Evolutionary conservation across 306 rosid species (phyloP), one percentile per base, ranked within the genome.

Genomic region (Lathyrus oleraceus): DNA sequence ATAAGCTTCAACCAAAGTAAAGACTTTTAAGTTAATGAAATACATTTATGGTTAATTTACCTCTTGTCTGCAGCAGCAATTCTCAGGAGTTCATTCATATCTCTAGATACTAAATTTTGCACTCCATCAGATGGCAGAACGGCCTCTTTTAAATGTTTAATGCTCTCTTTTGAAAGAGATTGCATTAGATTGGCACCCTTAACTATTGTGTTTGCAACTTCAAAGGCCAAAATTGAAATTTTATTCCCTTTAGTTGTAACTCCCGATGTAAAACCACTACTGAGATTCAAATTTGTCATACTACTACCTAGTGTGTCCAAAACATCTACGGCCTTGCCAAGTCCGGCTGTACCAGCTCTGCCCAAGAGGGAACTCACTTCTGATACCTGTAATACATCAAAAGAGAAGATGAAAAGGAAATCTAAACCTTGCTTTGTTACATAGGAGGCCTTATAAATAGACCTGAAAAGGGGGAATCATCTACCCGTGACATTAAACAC

Each of bases 321-420:
- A 74, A 95, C 99, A 30, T 95, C 99, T 47, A 91, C 99, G 21
- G 99, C 99, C 85, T 95, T 95, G 77, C 99, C 99, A 67, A 95
- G 85, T 83, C 99, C 95, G 39, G 78, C 97, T 58, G 96, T 95
- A 81, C 99, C 95, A 71, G 99, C 99, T 83, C 93, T 83, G 38
- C 97, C 97, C 81, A 95, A 78, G 74, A 87, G 88, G 58, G 89
- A 91, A 79, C 99, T 89, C 81, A 91, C 89, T 84, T 95, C 99
- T 52, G 99, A 89, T 21, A 95, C 99, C 99, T 95, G 81, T 40
- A 80, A 67, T 73, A 66, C 57, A 75, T 38, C 67, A 61, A 67
- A 53, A 65, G 59, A 52, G 53, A 65, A 71, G 54, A 72, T 56
- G 40, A 60, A 65, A 73, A 23, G 56, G n/a, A 65, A 47, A 60